Base-by-base conservation (phyloP, 2,329 filamentous ascomycete genomes). In the Penicillium sp. region DNA sequence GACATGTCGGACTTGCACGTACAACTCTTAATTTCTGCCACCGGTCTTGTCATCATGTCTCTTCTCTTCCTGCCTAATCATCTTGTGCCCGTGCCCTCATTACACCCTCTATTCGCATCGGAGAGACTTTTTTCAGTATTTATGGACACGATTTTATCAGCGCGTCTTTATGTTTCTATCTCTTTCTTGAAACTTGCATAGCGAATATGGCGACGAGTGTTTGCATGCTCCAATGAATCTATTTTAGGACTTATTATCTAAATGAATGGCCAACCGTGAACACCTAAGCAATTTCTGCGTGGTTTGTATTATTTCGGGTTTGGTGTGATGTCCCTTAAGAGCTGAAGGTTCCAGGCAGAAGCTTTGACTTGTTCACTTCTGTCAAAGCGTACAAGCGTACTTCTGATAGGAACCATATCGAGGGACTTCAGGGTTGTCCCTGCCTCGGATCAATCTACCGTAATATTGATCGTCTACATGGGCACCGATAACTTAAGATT, bases 171-270 rank as follows among this genome's bases (percentile, higher is more conserved):
- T 26, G 24, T 16, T 23, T 42, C 14, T 24, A 14, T 42, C 8
- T 40, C 16, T 39, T 24, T 40, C 18, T 40, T 31, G 40, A 33
- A 33, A 11, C 19, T 49, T 56, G 49, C 45, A 56, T 53, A 51
- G 51, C 42, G 54, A 51, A 43, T 48, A 28, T 44, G 51, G 31
- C 19, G 51, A 33, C n/a, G 19, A 33, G 40, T 39, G 21, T 24
- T 37, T 49, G 21, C 23, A 26, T 43, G 39, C 39, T 28, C 9
- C 23, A 28, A 9, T 43, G 3, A 18, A 26, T 40, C 11, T 37
- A 11, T 5, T 21, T 3, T 46, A 9, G 19, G 19, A 18, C n/a
- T 11, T 37, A 26, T 5, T 11, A 5, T 19, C 23, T 43, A 36
- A 19, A 18, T 48, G 21, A 26, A 48, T n/a, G n/a, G n/a, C n/a